Percentiles rank a stretch among this genome's conserved stretches.
Conservation (phyloP, 75 land plant genomes). For the Selaginella tamariscina region DNA sequence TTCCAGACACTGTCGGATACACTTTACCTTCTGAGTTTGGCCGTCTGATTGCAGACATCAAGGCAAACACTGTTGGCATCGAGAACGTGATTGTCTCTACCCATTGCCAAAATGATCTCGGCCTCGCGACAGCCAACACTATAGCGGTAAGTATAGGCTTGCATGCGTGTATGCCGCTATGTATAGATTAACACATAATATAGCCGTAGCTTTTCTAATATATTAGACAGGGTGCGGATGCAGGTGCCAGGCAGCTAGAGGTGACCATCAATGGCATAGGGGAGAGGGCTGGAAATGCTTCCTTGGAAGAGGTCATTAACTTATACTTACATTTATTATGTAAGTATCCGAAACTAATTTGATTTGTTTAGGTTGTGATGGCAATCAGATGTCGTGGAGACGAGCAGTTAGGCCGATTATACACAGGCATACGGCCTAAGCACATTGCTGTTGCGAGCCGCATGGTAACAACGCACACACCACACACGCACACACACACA, state of each 20-base stretch:
- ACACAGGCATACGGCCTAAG: conserved; percentile 12
- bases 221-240: conserved; percentile 1
- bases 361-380: conserved; percentile 9
- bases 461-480: too few relatives aligned
- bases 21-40: conserved; percentile 16
- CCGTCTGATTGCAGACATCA: conserved; percentile 13
- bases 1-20: conserved; percentile 23
- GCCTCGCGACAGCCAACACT: conserved; percentile 30
- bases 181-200: too few relatives aligned
- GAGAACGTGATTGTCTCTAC: conserved; percentile 21
- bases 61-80: conserved; percentile 21
- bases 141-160: conserved; percentile 14
- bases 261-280: conserved; percentile 21
- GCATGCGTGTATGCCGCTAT: neutral
- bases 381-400: conserved; percentile 13
- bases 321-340: neutral
- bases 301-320: conserved; percentile 19
- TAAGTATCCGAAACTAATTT: neutral
- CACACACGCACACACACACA: too few relatives aligned
- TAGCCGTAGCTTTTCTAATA: neutral
- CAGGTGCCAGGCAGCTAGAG: conserved; percentile 20
- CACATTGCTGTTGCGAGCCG: conserved; percentile 13
- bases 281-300: conserved; percentile 22
- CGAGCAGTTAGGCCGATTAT: neutral
- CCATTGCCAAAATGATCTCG: conserved; percentile 29